These are phyloP conservation scores for Sphagnum contortum DNA, from an alignment of 225 moss, liverwort and hornwort species.

Conservation along the genomic window DNA sequence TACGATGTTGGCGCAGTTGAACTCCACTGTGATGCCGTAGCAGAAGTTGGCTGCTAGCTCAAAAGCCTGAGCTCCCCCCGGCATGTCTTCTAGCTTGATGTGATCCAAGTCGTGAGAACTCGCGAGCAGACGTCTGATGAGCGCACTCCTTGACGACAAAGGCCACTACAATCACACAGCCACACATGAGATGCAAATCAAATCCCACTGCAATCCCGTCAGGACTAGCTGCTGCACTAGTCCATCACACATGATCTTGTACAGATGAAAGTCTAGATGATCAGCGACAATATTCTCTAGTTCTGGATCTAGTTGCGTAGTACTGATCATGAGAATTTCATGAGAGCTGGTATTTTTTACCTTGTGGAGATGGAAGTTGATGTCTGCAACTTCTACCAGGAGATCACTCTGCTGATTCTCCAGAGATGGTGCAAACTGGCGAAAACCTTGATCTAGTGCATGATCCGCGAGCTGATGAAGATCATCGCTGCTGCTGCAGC, in stretches of 20 bases:
- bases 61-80: conserved; percentile 42
- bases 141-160: too few relatives aligned
- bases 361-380: conserved; percentile 44
- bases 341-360: conserved; percentile 1
- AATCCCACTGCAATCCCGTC: neutral
- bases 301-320: too few relatives aligned
- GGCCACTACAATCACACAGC: too few relatives aligned
- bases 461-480: conserved; percentile 34
- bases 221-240: conserved; percentile 28
- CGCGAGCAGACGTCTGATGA: conserved; percentile 7
- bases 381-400: conserved; percentile 33
- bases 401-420: conserved; percentile 25
- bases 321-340: too few relatives aligned
- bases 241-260: conserved; percentile 30
- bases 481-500: conserved; percentile 24
- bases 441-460: neutral
- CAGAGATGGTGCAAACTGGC: too few relatives aligned
- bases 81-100: conserved; percentile 33
- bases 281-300: too few relatives aligned
- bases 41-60: conserved; percentile 53
- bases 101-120: conserved; percentile 29
- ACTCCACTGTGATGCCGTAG: conserved; percentile 42
- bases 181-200: too few relatives aligned
- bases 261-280: conserved; percentile 4
- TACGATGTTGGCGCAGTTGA: conserved; percentile 34